Conservation (phyloP, 2,329 filamentous ascomycete species). For the Arthroderma sp. region DNA sequence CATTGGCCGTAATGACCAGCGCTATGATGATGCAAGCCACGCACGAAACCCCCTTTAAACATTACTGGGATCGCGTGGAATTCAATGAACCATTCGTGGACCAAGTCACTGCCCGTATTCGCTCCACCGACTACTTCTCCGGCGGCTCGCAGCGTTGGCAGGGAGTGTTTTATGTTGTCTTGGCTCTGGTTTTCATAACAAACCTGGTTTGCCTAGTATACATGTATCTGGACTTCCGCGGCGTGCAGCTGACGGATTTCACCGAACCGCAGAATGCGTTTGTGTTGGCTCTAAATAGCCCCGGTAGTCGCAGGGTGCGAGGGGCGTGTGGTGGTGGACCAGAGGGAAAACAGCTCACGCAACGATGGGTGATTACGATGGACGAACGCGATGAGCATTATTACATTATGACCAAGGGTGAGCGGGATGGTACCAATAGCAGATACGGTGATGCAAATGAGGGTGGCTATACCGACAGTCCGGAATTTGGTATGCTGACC, state of each 20-base stretch:
- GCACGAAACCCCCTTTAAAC: slow-evolving; percentile 47
- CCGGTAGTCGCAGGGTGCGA: slow-evolving; percentile 37
- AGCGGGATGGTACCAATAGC: slow-evolving; percentile 8
- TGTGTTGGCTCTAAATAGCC: slow-evolving; percentile 54
- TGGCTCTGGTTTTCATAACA: slow-evolving; percentile 52
- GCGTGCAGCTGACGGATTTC: slow-evolving; percentile 60
- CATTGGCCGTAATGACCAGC: slow-evolving; percentile 55
- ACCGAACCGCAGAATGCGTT: slow-evolving; percentile 68
- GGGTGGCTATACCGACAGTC: background rate
- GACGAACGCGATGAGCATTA: slow-evolving; percentile 40
- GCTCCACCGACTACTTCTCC: slow-evolving; percentile 57
- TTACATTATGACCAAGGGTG: slow-evolving; percentile 31
- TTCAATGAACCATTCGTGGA: slow-evolving; percentile 31
- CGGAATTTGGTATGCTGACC: slow-evolving; percentile 11
- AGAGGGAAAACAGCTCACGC: slow-evolving; percentile 35
- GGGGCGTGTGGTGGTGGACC: slow-evolving; percentile 47
- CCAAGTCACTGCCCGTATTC: slow-evolving; percentile 50
- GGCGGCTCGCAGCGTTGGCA: slow-evolving; percentile 51
- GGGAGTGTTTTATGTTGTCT: slow-evolving; percentile 52
- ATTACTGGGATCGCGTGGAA: slow-evolving; percentile 20
- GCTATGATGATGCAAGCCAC: slow-evolving; percentile 52
- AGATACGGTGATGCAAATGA: background rate
- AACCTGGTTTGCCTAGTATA: slow-evolving; percentile 55
- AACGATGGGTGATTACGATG: slow-evolving; percentile 32
- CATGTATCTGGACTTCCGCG: slow-evolving; percentile 40